Evolutionary conservation across 2,329 filamentous ascomycete genomes (phyloP).

Genomic region (Colletotrichum orbiculare): DNA sequence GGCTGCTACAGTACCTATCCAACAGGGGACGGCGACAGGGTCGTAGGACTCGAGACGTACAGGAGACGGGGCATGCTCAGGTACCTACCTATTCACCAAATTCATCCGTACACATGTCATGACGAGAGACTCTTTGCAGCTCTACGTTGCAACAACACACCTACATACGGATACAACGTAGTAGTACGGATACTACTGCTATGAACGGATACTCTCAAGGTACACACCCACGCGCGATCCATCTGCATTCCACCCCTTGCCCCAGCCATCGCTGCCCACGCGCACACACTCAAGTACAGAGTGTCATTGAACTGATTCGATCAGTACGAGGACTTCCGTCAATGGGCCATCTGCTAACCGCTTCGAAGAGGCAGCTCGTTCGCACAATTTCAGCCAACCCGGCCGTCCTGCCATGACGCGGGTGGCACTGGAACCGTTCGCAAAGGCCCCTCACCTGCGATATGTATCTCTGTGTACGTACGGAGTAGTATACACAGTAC

Average conservation of each 20-base stretch:
- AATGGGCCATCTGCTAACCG: slow-evolving; percentile 6
- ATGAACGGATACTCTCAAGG: too few relatives aligned
- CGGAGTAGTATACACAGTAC: too few relatives aligned
- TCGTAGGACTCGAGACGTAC: background rate
- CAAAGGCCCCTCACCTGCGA: slow-evolving; percentile 20
- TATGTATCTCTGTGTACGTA: background rate
- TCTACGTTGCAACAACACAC: too few relatives aligned
- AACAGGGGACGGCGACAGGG: slow-evolving; percentile 11
- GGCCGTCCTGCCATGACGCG: slow-evolving; percentile 13
- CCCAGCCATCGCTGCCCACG: background rate
- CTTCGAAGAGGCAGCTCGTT: background rate
- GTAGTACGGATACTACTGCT: too few relatives aligned
- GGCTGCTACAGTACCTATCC: background rate
- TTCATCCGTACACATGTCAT: slow-evolving; percentile 20
- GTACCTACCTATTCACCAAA: slow-evolving; percentile 12
- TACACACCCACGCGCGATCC: slow-evolving; percentile 15
- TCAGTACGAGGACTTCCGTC: background rate
- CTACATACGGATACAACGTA: too few relatives aligned
- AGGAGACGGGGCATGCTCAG: slow-evolving; percentile 11
- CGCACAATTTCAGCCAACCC: background rate
- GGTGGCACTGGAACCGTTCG: slow-evolving; percentile 19
- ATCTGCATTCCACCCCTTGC: slow-evolving; percentile 18
- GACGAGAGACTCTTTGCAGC: slow-evolving; percentile 1
- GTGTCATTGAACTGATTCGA: slow-evolving; percentile 6
- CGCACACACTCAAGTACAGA: background rate